Evolutionary conservation across 2,329 filamentous ascomycete genomes (phyloP).

Genomic region (Shiraia sp.): DNA sequence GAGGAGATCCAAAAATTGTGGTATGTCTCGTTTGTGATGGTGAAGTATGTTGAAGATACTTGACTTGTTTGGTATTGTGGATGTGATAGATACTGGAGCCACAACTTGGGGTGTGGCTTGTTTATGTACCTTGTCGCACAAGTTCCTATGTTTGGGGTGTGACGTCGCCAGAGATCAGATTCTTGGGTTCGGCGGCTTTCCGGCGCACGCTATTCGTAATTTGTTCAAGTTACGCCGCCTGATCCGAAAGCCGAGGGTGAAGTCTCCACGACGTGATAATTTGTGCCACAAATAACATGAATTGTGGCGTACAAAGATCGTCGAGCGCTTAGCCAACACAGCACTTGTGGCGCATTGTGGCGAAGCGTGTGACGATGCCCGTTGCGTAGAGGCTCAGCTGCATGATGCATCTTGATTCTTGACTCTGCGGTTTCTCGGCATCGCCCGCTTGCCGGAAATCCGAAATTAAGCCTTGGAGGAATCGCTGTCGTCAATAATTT

Average conservation of each 20-base stretch:
- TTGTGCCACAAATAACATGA: neutral
- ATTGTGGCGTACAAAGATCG: neutral
- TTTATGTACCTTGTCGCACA: conserved; percentile 1
- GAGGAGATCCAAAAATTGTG: neutral
- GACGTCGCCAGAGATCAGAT: conserved; percentile 12
- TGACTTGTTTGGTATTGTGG: neutral
- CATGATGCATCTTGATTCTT: neutral
- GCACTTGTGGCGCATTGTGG: conserved; percentile 12
- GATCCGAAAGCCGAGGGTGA: conserved; percentile 5
- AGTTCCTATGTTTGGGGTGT: neutral
- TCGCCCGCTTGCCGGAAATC: no score
- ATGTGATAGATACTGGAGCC: neutral
- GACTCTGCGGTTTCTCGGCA: no score
- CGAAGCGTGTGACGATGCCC: neutral
- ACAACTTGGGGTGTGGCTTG: no score
- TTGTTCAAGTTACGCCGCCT: conserved; percentile 3
- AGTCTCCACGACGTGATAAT: neutral
- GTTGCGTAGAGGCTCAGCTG: conserved; percentile 6
- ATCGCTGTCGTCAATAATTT: no score
- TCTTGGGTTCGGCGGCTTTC: conserved; percentile 5
- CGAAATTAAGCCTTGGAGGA: no score
- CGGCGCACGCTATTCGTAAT: conserved; percentile 2
- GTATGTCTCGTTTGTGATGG: neutral
- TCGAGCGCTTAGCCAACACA: neutral
- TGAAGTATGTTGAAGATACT: neutral